These are phyloP conservation scores for Dillenia turbinata DNA, from an alignment of 164 flowering plant genomes.

Conservation along the genomic window DNA sequence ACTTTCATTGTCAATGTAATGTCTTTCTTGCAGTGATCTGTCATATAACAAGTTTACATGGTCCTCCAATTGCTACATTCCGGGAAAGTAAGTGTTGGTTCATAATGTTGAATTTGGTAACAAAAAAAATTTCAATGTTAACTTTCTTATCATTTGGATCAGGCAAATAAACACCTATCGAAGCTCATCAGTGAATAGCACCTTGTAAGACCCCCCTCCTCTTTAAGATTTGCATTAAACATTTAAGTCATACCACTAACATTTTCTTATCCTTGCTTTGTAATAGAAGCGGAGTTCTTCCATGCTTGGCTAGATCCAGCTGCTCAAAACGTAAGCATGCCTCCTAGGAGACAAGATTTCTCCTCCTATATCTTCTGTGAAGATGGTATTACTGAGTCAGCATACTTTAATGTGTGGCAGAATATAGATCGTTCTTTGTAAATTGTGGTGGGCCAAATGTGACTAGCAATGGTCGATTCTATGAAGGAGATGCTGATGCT, in stretches of 20 bases:
- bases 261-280: too few species aligned
- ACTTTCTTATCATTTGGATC: not conserved
- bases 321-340: too few species aligned
- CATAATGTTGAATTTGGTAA: not conserved
- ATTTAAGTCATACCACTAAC: too few species aligned
- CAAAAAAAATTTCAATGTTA: not conserved
- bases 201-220: conserved; percentile 1
- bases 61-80: not conserved
- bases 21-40: conserved; percentile 17
- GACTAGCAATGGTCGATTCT: conserved; percentile 5
- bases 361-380: too few species aligned
- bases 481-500: conserved; percentile 14
- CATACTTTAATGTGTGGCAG: too few species aligned
- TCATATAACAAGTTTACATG: conserved; percentile 16
- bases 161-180: conserved; percentile 13
- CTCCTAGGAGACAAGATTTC: too few species aligned
- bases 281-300: too few species aligned
- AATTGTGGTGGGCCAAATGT: conserved; percentile 12
- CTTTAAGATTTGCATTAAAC: not conserved
- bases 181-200: conserved; percentile 2
- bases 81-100: conserved; percentile 1
- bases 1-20: not conserved
- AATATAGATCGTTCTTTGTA: too few species aligned
- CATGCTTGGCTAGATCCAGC: too few species aligned
- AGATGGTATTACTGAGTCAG: too few species aligned